phyloP scores from a whole-genome alignment of 2,329 filamentous ascomycete species.

The Ceratocystis papillata region DNA sequence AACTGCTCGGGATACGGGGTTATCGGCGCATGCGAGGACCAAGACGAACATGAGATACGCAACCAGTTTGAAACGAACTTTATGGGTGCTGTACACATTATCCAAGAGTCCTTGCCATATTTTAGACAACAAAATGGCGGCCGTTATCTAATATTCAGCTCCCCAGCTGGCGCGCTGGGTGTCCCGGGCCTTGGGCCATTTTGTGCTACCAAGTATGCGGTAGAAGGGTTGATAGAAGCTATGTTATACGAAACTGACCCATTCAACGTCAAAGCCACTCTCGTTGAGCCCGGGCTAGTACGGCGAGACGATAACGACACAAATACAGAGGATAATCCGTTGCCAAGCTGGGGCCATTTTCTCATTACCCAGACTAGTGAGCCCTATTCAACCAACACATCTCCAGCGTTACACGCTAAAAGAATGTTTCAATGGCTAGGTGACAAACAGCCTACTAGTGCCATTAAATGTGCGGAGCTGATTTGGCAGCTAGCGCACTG shows the following conservation, averaged over 20 bases:
- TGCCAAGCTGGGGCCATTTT: conserved; percentile 85
- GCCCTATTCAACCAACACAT: conserved; percentile 64
- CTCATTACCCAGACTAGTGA: conserved; percentile 76
- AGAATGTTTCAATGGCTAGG: conserved; percentile 91
- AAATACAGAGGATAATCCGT: conserved; percentile 42
- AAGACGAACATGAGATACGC: conserved; percentile 86
- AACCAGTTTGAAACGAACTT: conserved; percentile 98
- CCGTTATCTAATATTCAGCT: conserved; percentile 89
- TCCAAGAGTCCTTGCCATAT: conserved; percentile 77
- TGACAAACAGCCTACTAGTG: conserved; percentile 83
- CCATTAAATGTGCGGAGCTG: conserved; percentile 82
- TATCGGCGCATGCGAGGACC: conserved; percentile 90
- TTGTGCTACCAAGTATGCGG: conserved; percentile 93
- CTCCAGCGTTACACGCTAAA: conserved; percentile 77
- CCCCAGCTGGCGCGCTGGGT: conserved; percentile 81
- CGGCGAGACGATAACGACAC: conserved; percentile 62
- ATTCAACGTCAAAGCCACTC: conserved; percentile 86
- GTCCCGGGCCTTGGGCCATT: conserved; percentile 89
- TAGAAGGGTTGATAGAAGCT: conserved; percentile 88
- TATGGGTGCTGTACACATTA: conserved; percentile 87
- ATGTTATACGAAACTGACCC: conserved; percentile 90
- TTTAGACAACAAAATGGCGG: conserved; percentile 67
- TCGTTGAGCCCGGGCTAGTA: conserved; percentile 85
- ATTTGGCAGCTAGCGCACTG: conserved; percentile 94
- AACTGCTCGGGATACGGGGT: conserved; percentile 95